These are phyloP conservation scores for Trichoderma oligosporum DNA, from an alignment of 2,329 filamentous ascomycete genomes.

Conservation along the genomic window DNA sequence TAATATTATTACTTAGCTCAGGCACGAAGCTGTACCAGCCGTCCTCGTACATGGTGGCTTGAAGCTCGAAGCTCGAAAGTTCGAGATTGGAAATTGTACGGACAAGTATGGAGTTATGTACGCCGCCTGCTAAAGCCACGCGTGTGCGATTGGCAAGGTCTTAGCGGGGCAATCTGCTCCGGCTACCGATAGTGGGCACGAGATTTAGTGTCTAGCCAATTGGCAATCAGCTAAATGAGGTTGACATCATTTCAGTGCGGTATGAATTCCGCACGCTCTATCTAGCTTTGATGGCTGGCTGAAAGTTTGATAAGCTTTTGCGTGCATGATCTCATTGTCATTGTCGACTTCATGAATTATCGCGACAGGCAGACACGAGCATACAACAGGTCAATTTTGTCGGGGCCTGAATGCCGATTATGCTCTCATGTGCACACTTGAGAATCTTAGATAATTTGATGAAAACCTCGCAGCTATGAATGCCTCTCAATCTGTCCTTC, in stretches of 20 bases:
- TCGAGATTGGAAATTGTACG: too few species aligned
- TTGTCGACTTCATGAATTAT: background rate
- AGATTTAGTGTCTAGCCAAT: constrained; percentile 4
- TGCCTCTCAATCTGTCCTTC: constrained; percentile 29
- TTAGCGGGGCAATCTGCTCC: constrained; percentile 30
- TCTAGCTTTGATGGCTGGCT: too few species aligned
- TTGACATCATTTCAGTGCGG: constrained; percentile 18
- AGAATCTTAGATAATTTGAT: background rate
- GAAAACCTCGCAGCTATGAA: constrained; percentile 29
- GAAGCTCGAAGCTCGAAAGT: constrained; percentile 10
- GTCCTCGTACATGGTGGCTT: constrained; percentile 68
- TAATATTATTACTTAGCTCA: constrained; percentile 53
- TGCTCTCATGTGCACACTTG: background rate
- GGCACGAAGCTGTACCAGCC: constrained; percentile 78
- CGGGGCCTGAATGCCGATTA: background rate
- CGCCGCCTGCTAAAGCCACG: constrained; percentile 29
- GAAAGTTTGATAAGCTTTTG: constrained; percentile 1
- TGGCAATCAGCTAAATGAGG: constrained; percentile 6
- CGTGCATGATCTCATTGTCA: constrained; percentile 18
- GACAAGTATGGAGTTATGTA: background rate
- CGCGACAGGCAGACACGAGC: constrained; percentile 6
- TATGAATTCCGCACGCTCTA: constrained; percentile 1
- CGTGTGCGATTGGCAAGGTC: constrained; percentile 27
- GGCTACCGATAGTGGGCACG: constrained; percentile 27
- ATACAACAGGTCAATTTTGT: background rate